Evolutionary conservation across 1,139 yeast species (phyloP), one percentile per base, ranked within the genome.

Genomic region (Nematodospora anomalae): DNA sequence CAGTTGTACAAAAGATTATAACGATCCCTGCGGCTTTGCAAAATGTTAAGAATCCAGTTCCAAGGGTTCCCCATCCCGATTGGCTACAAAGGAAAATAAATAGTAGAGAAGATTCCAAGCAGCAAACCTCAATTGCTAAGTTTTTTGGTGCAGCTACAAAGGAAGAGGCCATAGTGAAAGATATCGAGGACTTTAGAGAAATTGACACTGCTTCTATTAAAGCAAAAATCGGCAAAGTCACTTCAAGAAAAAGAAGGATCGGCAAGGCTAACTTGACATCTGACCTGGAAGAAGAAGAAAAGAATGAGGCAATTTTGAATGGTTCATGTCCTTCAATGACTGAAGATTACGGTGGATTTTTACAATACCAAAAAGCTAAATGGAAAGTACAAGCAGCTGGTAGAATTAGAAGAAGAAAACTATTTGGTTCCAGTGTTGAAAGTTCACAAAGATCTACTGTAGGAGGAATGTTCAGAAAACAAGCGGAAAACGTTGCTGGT

Each of bases 1-100:
- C 96, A 2, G 96, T 90, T 9, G 81, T 94, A 28, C 97, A 90
- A 58, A 94, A 94, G 60, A 88, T 94, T 51, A 88, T 94, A 46
- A 85, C 97, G 0, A 92, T 94, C 50, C 99, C 99, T 3, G 99
- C 99, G 6, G 98, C 97, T 6, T 68, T 90, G 41, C 98, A 94
- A 64, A 79, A 80, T 37, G 79, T 92, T 10, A 64, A 71, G n/a
- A 94, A 94, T 52, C 99, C 99, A 0, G 97, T 94, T 32, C 97
- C 97, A 2, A 71, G 97, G 47, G 90, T 94, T 8, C 78, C 79
- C 6, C 97, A 92, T 53, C 99, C 99, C 0, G 95, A 85, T 25
- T 94, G 99, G 99, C 71, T 94, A 36, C 76, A 74, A 45, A 80
- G 74, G 50, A 75, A 75, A 44, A 79, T 92, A 38, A 69, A 73